Percentiles rank a stretch among this genome's conserved stretches.
Conservation (phyloP, 2,329 filamentous ascomycete species). For the Fonsecaea pugnacius region DNA sequence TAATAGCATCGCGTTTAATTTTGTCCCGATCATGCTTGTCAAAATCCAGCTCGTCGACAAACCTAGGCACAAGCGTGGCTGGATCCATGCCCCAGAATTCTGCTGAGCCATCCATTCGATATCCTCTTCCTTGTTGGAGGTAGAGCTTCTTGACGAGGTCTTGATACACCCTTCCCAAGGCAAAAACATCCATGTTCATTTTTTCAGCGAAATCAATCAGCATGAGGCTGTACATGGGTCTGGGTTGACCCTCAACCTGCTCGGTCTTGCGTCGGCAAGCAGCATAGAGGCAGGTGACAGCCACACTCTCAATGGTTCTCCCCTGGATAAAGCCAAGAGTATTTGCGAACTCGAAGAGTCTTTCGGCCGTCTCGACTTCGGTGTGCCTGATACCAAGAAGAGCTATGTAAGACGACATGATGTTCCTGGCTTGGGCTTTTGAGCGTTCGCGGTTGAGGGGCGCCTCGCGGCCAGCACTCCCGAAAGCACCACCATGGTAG, state of each 20-base stretch:
- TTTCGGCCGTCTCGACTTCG: conserved; percentile 59
- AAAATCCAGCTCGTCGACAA: conserved; percentile 90
- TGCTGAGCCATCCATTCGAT: conserved; percentile 47
- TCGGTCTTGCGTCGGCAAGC: conserved; percentile 65
- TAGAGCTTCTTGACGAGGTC: conserved; percentile 68
- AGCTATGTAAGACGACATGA: conserved; percentile 66
- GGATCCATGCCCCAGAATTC: conserved; percentile 48
- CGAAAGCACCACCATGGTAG: conserved; percentile 54
- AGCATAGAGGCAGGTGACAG: conserved; percentile 88
- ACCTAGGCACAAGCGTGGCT: conserved; percentile 88
- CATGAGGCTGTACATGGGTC: conserved; percentile 62
- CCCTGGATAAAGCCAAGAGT: conserved; percentile 82
- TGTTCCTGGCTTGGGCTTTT: conserved; percentile 42
- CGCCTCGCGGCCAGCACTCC: conserved; percentile 39
- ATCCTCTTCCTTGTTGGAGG: conserved; percentile 44
- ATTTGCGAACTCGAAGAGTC: conserved; percentile 76
- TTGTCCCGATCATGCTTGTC: conserved; percentile 70
- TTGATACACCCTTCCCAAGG: conserved; percentile 87
- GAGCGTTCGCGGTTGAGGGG: conserved; percentile 43
- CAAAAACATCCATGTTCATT: conserved; percentile 79
- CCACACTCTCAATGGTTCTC: conserved; percentile 80
- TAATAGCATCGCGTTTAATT: conserved; percentile 84
- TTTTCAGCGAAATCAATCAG: conserved; percentile 89
- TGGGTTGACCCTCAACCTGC: conserved; percentile 58
- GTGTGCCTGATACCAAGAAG: conserved; percentile 64